Evolutionary conservation across 352 stramenopile species (phyloP).

Genomic region (Aphanomyces invadans): DNA sequence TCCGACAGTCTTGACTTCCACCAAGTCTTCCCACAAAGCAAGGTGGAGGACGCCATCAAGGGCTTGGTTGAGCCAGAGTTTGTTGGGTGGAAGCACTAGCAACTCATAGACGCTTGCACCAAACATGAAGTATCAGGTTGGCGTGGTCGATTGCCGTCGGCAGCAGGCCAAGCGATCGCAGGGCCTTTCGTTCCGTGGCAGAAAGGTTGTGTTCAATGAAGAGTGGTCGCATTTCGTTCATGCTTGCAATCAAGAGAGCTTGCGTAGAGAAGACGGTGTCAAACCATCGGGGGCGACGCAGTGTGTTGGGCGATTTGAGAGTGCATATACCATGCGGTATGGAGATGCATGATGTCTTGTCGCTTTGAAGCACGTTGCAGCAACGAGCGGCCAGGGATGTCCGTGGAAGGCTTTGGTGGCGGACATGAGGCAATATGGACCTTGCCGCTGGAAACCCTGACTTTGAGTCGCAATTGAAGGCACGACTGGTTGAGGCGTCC

Average conservation of each 20-base stretch:
- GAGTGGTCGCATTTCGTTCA: slow-evolving; percentile 12
- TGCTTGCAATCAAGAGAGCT: neutral
- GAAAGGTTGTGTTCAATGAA: slow-evolving; percentile 12
- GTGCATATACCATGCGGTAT: slow-evolving; percentile 24
- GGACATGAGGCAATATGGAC: too few relatives aligned
- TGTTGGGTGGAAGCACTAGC: slow-evolving; percentile 6
- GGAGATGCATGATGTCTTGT: slow-evolving; percentile 10
- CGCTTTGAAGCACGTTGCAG: slow-evolving; percentile 5
- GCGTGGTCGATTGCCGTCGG: neutral
- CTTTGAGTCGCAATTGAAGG: neutral
- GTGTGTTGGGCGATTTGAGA: too few relatives aligned
- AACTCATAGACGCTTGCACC: slow-evolving; percentile 21
- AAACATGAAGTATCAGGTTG: slow-evolving; percentile 18
- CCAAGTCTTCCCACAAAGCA: neutral
- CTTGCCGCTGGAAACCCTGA: neutral
- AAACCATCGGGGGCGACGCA: slow-evolving; percentile 17
- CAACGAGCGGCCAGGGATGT: slow-evolving; percentile 16
- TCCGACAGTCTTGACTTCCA: neutral
- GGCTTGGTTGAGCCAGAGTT: neutral
- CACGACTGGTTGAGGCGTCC: too few relatives aligned
- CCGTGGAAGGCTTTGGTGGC: too few relatives aligned
- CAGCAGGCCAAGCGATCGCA: neutral
- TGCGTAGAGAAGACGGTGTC: neutral
- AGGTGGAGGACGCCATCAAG: slow-evolving; percentile 7
- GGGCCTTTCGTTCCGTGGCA: neutral